These are phyloP conservation scores for Russula emetica DNA, from an alignment of 768 basidiomycete species.

Conservation along the genomic window DNA sequence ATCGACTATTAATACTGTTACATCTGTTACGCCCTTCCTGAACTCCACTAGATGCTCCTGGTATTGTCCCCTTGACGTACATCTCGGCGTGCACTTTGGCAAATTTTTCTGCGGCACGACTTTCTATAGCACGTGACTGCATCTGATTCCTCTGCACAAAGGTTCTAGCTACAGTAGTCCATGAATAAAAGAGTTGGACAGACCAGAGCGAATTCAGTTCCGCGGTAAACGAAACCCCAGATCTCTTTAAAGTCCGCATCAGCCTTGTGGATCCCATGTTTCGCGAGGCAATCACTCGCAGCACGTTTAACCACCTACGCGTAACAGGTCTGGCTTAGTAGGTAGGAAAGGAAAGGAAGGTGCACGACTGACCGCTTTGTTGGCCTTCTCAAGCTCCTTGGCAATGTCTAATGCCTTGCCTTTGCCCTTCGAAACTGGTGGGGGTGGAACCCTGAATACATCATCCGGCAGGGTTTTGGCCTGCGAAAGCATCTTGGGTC, in stretches of 20 bases:
- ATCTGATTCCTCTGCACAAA: conserved; percentile 23
- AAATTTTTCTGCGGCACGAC: conserved; percentile 21
- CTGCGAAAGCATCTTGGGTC: conserved; percentile 22
- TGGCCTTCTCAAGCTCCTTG: conserved; percentile 48
- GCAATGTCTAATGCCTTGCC: conserved; percentile 36
- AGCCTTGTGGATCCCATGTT: conserved; percentile 24
- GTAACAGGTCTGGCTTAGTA: not conserved
- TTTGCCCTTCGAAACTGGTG: conserved; percentile 33
- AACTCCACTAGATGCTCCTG: conserved; percentile 1
- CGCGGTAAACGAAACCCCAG: conserved; percentile 28
- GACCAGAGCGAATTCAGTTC: conserved; percentile 31
- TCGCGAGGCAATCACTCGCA: conserved; percentile 33
- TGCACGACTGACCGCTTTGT: conserved; percentile 50
- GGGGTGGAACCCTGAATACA: conserved; percentile 26
- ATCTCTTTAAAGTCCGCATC: conserved; percentile 30
- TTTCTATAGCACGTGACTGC: conserved; percentile 26
- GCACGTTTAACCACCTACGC: conserved; percentile 41
- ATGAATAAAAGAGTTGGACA: not conserved
- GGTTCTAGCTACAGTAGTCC: not conserved
- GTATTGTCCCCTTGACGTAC: conserved; percentile 23
- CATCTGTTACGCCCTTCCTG: conserved; percentile 21
- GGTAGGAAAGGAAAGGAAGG: not conserved
- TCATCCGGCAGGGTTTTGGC: conserved; percentile 24
- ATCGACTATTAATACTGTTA: conserved; percentile 11
- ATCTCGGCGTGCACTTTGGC: conserved; percentile 26